A percentile compares a stretch with the other conserved stretches of the same genome.
phyloP scores from a whole-genome alignment of 768 basidiomycete species.

The Infundibulicybe gibba region DNA sequence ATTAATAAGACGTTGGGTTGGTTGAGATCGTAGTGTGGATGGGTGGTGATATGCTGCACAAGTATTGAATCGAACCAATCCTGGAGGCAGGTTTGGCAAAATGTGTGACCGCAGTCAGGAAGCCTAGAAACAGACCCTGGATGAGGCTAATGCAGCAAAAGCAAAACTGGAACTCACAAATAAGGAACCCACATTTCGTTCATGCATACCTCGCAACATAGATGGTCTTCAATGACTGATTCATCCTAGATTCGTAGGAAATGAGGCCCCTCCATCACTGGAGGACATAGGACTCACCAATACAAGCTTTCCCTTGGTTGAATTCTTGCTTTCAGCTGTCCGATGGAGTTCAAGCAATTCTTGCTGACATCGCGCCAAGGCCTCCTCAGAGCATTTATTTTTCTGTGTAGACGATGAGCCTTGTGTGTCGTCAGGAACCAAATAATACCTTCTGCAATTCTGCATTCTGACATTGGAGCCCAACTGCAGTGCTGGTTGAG shows the following conservation, averaged over 20 bases:
- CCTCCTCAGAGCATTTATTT: background rate
- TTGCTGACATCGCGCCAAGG: background rate
- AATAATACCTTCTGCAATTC: background rate
- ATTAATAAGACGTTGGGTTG: slow-evolving; percentile 10
- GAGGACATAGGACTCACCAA: background rate
- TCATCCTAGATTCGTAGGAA: slow-evolving; percentile 18
- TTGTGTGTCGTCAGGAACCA: background rate
- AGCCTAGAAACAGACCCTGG: slow-evolving; percentile 31
- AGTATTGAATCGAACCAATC: slow-evolving; percentile 31
- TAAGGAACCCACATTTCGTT: slow-evolving; percentile 49
- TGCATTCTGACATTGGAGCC: background rate
- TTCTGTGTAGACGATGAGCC: background rate
- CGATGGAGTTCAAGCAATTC: background rate
- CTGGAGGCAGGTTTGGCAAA: slow-evolving; percentile 44
- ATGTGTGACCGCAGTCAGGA: slow-evolving; percentile 48
- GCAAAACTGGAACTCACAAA: slow-evolving; percentile 31
- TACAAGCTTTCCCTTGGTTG: background rate
- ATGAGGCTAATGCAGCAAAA: background rate
- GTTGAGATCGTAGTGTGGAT: slow-evolving; percentile 27
- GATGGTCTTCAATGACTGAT: slow-evolving; percentile 33
- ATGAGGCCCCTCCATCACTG: background rate
- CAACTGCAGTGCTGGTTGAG: background rate
- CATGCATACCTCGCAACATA: slow-evolving; percentile 49
- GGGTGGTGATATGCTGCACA: slow-evolving; percentile 27
- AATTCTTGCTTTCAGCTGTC: background rate